phyloP scores from a whole-genome alignment of 305 asterid species.

The Ilex paraguariensis region DNA sequence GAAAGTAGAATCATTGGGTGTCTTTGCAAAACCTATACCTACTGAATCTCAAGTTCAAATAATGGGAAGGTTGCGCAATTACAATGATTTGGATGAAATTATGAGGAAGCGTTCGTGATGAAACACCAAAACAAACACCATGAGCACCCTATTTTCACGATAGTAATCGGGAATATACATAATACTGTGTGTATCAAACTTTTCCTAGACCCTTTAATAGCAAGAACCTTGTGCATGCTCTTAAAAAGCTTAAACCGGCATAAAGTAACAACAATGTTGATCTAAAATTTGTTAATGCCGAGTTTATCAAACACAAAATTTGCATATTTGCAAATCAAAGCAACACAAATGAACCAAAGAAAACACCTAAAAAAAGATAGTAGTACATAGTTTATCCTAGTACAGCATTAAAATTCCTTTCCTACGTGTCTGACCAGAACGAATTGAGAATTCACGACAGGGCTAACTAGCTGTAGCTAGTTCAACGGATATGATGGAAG shows the following conservation, averaged over 20 bases:
- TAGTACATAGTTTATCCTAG: background rate
- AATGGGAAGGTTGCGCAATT: too few species aligned
- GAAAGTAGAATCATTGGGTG: too few species aligned
- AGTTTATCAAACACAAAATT: background rate
- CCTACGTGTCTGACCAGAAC: background rate
- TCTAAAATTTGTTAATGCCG: background rate
- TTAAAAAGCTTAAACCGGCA: background rate
- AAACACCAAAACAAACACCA: too few species aligned
- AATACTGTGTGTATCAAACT: too few species aligned
- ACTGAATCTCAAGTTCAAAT: too few species aligned
- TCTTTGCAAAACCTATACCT: too few species aligned
- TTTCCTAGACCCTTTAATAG: too few species aligned
- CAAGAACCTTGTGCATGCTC: too few species aligned
- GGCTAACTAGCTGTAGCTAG: conserved; percentile 60
- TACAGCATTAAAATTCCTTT: background rate
- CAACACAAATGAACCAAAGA: background rate
- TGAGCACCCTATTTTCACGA: too few species aligned
- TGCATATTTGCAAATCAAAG: background rate
- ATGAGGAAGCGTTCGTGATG: too few species aligned
- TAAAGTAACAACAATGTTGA: background rate
- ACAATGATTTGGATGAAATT: too few species aligned
- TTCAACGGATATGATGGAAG: conserved; percentile 69
- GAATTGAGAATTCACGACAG: conserved; percentile 6
- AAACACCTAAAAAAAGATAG: background rate
- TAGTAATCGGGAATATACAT: too few species aligned